Percentiles rank a stretch among this genome's conserved stretches.
phyloP scores from a whole-genome alignment of 768 basidiomycete species.

The Candolleomyces efflorescens region DNA sequence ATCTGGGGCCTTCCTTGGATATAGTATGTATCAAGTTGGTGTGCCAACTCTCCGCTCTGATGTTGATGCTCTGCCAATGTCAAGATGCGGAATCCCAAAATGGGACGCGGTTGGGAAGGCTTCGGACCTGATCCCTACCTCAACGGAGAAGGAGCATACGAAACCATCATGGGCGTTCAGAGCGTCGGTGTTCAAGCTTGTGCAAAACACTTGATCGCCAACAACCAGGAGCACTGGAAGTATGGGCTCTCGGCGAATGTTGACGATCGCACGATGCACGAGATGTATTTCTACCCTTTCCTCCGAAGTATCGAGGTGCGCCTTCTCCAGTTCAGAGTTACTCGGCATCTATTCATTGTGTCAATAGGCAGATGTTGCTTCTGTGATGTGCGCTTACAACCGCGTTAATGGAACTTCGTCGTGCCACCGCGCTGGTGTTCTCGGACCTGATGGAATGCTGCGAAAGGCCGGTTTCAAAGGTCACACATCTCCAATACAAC shows the following conservation, averaged over 20 bases:
- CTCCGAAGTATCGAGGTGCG: slow-evolving; percentile 43
- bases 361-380: slow-evolving; percentile 41
- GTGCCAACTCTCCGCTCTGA: background rate
- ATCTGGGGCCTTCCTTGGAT: slow-evolving; percentile 52
- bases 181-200: slow-evolving; percentile 57
- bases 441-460: slow-evolving; percentile 38
- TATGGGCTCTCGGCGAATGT: slow-evolving; percentile 42
- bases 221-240: slow-evolving; percentile 51
- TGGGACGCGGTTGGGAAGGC: slow-evolving; percentile 46
- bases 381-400: slow-evolving; percentile 53
- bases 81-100: slow-evolving; percentile 51
- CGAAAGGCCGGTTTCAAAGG: slow-evolving; percentile 41
- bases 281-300: slow-evolving; percentile 51
- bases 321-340: background rate
- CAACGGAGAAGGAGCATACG: slow-evolving; percentile 54
- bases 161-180: slow-evolving; percentile 59
- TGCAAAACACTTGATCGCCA: slow-evolving; percentile 48
- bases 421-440: slow-evolving; percentile 52
- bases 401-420: slow-evolving; percentile 58
- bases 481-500: slow-evolving; percentile 7
- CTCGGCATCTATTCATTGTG: background rate
- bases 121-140: slow-evolving; percentile 64
- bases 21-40: slow-evolving; percentile 32
- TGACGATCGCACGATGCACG: slow-evolving; percentile 55
- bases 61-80: background rate